These are phyloP conservation scores for Spinellus fusiger DNA, from an alignment of 192 early-diverging fungal species.

Conservation along the genomic window DNA sequence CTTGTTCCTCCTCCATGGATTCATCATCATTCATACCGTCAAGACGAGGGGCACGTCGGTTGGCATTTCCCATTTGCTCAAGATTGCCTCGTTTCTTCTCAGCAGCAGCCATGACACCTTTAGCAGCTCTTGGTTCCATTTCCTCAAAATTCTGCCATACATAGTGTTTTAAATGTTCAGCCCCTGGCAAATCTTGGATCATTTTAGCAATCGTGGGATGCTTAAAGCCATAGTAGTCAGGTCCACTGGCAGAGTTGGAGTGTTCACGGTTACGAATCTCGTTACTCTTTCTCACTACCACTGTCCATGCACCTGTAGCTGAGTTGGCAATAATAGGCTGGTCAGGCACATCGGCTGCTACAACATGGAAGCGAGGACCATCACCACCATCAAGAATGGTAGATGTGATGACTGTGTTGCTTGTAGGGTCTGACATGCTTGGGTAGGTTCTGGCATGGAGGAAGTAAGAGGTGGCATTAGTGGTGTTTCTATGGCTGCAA, in stretches of 20 bases:
- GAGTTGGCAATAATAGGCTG: conserved; percentile 67
- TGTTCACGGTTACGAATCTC: conserved; percentile 71
- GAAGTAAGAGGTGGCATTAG: not conserved
- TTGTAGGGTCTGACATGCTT: conserved; percentile 62
- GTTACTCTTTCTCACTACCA: conserved; percentile 74
- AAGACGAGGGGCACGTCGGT: conserved; percentile 5
- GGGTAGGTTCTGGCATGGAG: conserved; percentile 44
- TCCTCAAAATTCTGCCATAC: conserved; percentile 62
- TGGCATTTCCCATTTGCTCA: conserved; percentile 30
- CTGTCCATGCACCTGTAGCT: conserved; percentile 88
- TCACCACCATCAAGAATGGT: conserved; percentile 71
- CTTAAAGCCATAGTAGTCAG: conserved; percentile 89
- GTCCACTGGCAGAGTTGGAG: conserved; percentile 78
- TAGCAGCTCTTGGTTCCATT: conserved; percentile 50
- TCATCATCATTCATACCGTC: not conserved
- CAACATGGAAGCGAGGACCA: conserved; percentile 70
- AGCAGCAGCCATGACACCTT: conserved; percentile 40
- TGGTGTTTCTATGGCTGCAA: not conserved
- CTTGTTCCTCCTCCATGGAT: not conserved
- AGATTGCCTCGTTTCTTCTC: conserved; percentile 33
- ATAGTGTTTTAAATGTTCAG: conserved; percentile 66
- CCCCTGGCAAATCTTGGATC: conserved; percentile 83
- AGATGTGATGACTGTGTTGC: conserved; percentile 52
- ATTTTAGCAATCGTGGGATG: conserved; percentile 79
- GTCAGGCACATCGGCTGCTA: conserved; percentile 72